A percentile compares a stretch with the other conserved stretches of the same genome.
These are phyloP conservation scores for Vigna reflexopilosa DNA, from an alignment of 306 rosid genomes.

Conservation along the genomic window DNA sequence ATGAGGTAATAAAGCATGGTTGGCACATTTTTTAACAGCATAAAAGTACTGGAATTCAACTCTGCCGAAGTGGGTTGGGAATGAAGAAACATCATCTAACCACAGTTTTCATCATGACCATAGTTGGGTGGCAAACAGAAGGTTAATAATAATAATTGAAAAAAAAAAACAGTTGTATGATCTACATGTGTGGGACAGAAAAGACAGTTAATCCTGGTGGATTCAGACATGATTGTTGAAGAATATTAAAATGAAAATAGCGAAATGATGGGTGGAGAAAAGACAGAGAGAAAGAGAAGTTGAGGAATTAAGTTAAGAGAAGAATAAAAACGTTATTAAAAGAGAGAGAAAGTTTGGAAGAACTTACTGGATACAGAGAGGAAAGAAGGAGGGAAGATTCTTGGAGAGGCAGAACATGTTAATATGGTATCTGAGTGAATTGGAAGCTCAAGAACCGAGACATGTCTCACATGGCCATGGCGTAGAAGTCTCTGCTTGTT, in stretches of 20 bases:
- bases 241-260: constrained; percentile 35
- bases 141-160: neutral
- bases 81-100: constrained; percentile 34
- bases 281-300: constrained; percentile 7
- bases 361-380: constrained; percentile 65
- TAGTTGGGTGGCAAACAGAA: neutral
- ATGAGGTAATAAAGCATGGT: constrained; percentile 23
- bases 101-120: constrained; percentile 33
- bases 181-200: constrained; percentile 48
- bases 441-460: constrained; percentile 77
- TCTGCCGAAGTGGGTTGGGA: constrained; percentile 19
- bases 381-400: constrained; percentile 58
- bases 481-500: constrained; percentile 65
- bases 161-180: constrained; percentile 22
- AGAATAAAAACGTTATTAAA: constrained; percentile 28
- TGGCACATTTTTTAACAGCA: constrained; percentile 33
- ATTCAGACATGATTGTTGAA: constrained; percentile 43
- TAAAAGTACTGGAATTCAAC: constrained; percentile 36
- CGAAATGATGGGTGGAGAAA: neutral
- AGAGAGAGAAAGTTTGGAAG: constrained; percentile 37
- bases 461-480: constrained; percentile 79
- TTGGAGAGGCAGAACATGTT: constrained; percentile 38
- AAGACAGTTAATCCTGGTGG: constrained; percentile 46
- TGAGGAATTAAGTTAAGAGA: constrained; percentile 33
- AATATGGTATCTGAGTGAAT: constrained; percentile 34